Evolutionary conservation across 129 eudicot genomes (phyloP), one percentile per base, ranked within the genome.

Genomic region (Chrysanthemum seticuspe): DNA sequence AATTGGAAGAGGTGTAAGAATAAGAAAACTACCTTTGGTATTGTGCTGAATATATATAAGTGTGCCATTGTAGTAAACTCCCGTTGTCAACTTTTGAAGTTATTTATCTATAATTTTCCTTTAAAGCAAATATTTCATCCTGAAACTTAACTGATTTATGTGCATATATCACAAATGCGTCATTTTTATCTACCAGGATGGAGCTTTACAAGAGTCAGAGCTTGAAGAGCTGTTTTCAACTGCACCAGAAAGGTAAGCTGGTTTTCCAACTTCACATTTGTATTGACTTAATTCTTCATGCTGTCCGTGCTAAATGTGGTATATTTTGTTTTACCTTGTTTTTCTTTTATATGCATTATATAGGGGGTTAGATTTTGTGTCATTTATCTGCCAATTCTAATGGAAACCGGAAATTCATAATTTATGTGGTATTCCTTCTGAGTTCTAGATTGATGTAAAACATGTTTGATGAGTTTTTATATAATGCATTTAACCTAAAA

Each of bases 201-300:
- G 91, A 68, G 85, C 88, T 71, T 72, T 94, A 47, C 83, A 85
- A 59, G 81, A 75, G 11, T 74, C 85, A 63, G 98, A 94, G 78
- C 85, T 94, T 80, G 91, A 87, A 40, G 98, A 94, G 74, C 74
- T 94, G 27, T 94, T 94, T 83, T 87, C 97, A 67, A 94, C 97
- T 69, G 96, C 98, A 79, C 98, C 96, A 60, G 96, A 94, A 76
- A 87, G 97, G 99, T 93, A 54, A 59, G 77, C 5, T 15, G 68
- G 2, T 71, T 81, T 78, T 54, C 75, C 63, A 77, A 52, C 36
- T 36, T 62, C 16, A 59, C 65, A 19, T 36, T 10, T 70, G 14
- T 8, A 70, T 77, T 70, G 34, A n/a, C 53, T 70, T 62, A 19
- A 5, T 51, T 25, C 12, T 53, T 47, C 58, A n/a, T 45, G 19